phyloP scores from a whole-genome alignment of 305 asterid genomes.

The Fraxinus baroniana region DNA sequence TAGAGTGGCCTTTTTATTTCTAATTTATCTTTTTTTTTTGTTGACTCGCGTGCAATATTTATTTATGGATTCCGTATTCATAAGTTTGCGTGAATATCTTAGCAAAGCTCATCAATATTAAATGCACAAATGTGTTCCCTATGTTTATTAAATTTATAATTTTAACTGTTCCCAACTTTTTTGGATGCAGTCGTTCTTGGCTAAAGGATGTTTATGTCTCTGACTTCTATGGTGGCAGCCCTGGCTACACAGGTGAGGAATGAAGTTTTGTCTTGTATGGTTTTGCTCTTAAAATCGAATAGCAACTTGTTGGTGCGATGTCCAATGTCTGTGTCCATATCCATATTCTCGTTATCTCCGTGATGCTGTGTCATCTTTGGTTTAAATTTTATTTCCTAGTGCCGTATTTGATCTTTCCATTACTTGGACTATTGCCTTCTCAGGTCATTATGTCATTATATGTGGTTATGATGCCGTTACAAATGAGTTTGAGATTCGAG shows the following conservation, averaged over 20 bases:
- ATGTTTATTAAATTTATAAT: not conserved
- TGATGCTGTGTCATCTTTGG: not conserved
- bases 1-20: not conserved
- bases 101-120: not conserved
- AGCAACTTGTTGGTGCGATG: slow-evolving; percentile 10
- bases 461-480: slow-evolving; percentile 82
- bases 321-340: not conserved
- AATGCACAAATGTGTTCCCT: not conserved
- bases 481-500: slow-evolving; percentile 94
- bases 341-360: not conserved
- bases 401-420: not conserved
- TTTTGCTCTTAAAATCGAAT: slow-evolving; percentile 5
- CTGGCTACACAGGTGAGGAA: slow-evolving; percentile 75
- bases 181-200: slow-evolving; percentile 49
- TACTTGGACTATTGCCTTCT: slow-evolving; percentile 23
- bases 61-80: slow-evolving; percentile 1
- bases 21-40: not conserved
- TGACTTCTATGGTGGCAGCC: slow-evolving; percentile 47
- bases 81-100: not conserved
- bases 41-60: not conserved
- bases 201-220: slow-evolving; percentile 53
- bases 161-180: not conserved
- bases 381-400: not conserved
- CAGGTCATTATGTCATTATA: slow-evolving; percentile 86
- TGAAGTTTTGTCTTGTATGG: not conserved